Conservation (phyloP, 176 grass and related monocot species). For the Urochloa ruziziensis region DNA sequence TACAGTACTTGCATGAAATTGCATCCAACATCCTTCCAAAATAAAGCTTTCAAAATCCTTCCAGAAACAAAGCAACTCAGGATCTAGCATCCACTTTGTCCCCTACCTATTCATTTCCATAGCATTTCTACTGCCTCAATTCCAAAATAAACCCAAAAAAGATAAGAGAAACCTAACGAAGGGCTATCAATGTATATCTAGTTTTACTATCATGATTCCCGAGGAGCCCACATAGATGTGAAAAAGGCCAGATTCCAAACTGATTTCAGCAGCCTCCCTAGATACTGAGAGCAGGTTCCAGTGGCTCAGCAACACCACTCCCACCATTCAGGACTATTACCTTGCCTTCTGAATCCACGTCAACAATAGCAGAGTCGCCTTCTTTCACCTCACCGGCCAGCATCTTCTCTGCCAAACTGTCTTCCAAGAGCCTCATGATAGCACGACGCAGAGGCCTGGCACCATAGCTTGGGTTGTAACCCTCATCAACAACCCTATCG, state of each 20-base stretch:
- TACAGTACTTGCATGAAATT: too few species aligned
- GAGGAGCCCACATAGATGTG: neutral
- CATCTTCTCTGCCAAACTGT: constrained; percentile 90
- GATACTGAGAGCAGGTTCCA: constrained; percentile 39
- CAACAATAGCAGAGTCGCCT: constrained; percentile 89
- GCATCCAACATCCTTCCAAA: too few species aligned
- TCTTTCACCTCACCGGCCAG: constrained; percentile 89
- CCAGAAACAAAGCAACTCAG: neutral
- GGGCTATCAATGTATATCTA: neutral
- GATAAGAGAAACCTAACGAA: neutral
- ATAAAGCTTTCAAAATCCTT: too few species aligned
- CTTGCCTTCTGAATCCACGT: constrained; percentile 89
- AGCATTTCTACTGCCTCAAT: neutral
- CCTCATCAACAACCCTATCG: constrained; percentile 89
- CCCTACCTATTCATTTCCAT: neutral
- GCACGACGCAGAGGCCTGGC: constrained; percentile 90
- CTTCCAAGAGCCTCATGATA: constrained; percentile 92
- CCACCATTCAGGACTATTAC: constrained; percentile 74
- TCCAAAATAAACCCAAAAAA: neutral
- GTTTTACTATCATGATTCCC: too few species aligned
- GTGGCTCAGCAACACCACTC: constrained; percentile 49
- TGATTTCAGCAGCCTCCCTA: constrained; percentile 1
- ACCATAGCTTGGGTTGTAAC: constrained; percentile 91
- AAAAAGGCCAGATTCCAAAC: neutral
- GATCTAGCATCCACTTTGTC: neutral